Evolutionary conservation across 2,329 filamentous ascomycete genomes (phyloP).

Genomic region (Curvularia hawaiiensis): DNA sequence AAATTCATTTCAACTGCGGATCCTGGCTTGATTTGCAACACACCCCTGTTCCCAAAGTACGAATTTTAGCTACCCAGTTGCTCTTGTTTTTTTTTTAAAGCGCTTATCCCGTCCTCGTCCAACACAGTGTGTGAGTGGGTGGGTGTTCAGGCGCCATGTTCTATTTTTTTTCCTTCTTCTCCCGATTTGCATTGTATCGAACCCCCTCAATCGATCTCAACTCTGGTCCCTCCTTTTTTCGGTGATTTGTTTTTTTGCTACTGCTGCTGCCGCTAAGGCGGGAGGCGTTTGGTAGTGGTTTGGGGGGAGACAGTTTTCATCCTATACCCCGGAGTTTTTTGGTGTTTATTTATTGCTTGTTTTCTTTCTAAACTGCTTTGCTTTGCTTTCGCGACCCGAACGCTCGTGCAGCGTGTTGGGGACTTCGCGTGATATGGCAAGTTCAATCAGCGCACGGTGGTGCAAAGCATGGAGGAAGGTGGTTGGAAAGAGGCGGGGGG

Average conservation of each 20-base stretch:
- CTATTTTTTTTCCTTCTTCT: neutral
- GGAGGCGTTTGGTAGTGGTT: slow-evolving; percentile 14
- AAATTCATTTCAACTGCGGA: slow-evolving; percentile 21
- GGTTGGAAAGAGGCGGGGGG: neutral
- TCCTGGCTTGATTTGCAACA: slow-evolving; percentile 22
- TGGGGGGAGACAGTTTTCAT: slow-evolving; percentile 24
- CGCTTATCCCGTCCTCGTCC: neutral
- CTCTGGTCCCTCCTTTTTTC: slow-evolving; percentile 15
- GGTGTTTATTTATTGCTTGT: neutral
- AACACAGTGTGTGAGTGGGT: neutral
- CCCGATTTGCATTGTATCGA: slow-evolving; percentile 11
- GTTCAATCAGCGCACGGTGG: neutral
- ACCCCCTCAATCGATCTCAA: slow-evolving; percentile 7
- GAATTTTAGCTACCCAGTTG: slow-evolving; percentile 17
- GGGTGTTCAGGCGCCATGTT: neutral
- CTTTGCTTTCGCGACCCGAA: neutral
- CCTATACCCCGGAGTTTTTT: slow-evolving; percentile 32
- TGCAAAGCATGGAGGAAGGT: neutral
- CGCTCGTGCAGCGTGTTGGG: too few species aligned
- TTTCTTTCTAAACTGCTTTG: neutral
- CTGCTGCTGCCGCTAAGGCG: slow-evolving; percentile 8
- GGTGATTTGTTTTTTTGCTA: neutral
- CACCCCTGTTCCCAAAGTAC: slow-evolving; percentile 16
- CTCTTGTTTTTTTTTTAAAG: neutral
- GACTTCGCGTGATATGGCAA: neutral